These are phyloP conservation scores for Mrakia frigida DNA, from an alignment of 768 basidiomycete genomes.

Conservation along the genomic window DNA sequence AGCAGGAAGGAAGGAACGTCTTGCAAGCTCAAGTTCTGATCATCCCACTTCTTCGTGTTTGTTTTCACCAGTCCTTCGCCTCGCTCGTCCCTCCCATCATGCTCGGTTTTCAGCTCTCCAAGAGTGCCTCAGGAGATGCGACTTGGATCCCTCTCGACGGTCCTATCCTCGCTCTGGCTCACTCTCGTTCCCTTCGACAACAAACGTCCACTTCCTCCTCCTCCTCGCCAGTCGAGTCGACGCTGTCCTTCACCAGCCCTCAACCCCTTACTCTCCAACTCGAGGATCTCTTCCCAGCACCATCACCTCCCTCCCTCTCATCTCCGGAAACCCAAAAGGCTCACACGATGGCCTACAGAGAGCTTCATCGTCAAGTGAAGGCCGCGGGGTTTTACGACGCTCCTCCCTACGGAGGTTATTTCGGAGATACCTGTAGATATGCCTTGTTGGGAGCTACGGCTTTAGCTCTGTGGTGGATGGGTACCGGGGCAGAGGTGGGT, in stretches of 20 bases:
- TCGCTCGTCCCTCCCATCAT: conserved; percentile 78
- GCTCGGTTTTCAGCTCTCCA: conserved; percentile 53
- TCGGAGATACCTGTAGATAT: conserved; percentile 80
- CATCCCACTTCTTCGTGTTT: background rate
- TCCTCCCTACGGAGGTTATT: conserved; percentile 71
- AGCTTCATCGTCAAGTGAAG: conserved; percentile 66
- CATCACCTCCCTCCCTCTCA: background rate
- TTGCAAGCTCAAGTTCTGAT: no score
- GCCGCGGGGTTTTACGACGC: conserved; percentile 73
- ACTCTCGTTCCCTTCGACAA: conserved; percentile 49
- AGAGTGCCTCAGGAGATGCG: conserved; percentile 11
- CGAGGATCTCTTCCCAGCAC: conserved; percentile 23
- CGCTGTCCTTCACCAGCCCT: background rate
- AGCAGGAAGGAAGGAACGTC: conserved; percentile 7
- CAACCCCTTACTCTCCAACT: background rate
- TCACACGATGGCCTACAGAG: conserved; percentile 60
- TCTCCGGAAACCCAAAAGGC: conserved; percentile 9
- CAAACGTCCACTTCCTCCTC: background rate
- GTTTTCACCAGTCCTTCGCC: conserved; percentile 34
- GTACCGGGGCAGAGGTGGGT: background rate
- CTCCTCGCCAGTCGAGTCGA: background rate
- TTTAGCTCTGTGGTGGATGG: conserved; percentile 36
- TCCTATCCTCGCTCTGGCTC: conserved; percentile 39
- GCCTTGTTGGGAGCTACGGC: conserved; percentile 53
- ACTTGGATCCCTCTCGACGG: conserved; percentile 24